Base-by-base conservation (phyloP, 352 stramenopile species). In the Phytopythium helicoides region DNA sequence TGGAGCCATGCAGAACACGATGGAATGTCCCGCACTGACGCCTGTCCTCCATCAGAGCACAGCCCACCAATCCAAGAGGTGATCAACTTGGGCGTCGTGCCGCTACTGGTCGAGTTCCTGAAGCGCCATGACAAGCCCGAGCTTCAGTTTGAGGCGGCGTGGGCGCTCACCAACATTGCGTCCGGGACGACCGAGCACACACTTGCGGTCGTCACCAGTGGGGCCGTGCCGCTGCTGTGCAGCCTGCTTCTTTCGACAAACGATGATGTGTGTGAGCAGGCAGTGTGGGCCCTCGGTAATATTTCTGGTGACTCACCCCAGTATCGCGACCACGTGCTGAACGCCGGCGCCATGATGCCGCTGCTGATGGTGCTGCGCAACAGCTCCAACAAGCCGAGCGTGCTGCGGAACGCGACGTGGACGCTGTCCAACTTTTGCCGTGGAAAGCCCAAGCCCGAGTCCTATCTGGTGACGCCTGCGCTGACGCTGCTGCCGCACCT, bases 101-200 rank as follows among this genome's bases (percentile, higher is more conserved):
- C 97, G 39, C 71, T 97, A 25, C 97, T 99, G 41, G 95, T 99
- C 15, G 78, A 98, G 46, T 99, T 99, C 73, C 73, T 99, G 22
- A 76, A 89, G 55, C 81, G 89, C 40, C 87, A 98, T 50, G 89
- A 98, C 60, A 97, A 93, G 62, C 78, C 81, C 3, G 71, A 92
- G 56, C 80, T 98, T 52, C 97, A 99, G 71, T 99, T 99, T 71
- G 97, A 99, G 69, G 95, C 97, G 10, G 97, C 98, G 6, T 99
- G 98, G 98, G 97, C 97, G 15, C 75, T 99, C 5, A 99, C 98
- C 21, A 99, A 99, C 68, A 99, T 99, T 60, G 97, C 97, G 10
- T 99, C 93, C 14, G 97, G 97, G 46, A 99, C 97, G 12, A 98
- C 92, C 16, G 87, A 99, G 14, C 95, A 99, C 72, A 99, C 98